These are phyloP conservation scores for Huntiella bhutanensis DNA, from an alignment of 2,329 filamentous ascomycete genomes.

Conservation along the genomic window DNA sequence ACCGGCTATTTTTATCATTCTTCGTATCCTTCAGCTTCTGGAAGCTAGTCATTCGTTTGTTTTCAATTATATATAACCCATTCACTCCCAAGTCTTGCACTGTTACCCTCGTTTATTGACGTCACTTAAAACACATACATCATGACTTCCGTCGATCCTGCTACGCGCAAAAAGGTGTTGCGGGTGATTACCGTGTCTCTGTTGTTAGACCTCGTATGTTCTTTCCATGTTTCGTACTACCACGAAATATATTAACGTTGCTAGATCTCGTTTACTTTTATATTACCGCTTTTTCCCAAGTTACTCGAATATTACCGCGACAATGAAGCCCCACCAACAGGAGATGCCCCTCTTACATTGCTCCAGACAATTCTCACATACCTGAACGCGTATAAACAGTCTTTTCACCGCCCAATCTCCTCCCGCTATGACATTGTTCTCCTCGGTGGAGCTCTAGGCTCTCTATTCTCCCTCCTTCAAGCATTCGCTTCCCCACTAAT, in stretches of 20 bases:
- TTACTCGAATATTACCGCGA: constrained; percentile 92
- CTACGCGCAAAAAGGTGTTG: constrained; percentile 59
- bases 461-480: constrained; percentile 77
- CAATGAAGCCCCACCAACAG: constrained; percentile 42
- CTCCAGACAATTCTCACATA: constrained; percentile 64
- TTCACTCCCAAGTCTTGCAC: neutral
- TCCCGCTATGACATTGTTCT: constrained; percentile 94
- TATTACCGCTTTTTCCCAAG: constrained; percentile 85
- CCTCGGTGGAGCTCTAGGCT: constrained; percentile 80
- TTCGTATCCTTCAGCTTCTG: no score
- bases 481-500: constrained; percentile 85
- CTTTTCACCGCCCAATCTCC: constrained; percentile 82
- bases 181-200: constrained; percentile 78
- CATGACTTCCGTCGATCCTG: constrained; percentile 27
- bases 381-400: constrained; percentile 85
- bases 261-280: constrained; percentile 95
- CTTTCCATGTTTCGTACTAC: no score
- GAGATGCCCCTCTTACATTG: constrained; percentile 37
- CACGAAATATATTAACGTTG: neutral
- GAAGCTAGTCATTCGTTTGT: neutral
- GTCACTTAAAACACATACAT: neutral
- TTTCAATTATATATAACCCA: neutral
- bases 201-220: constrained; percentile 64
- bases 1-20: no score
- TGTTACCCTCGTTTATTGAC: neutral